phyloP scores from a whole-genome alignment of 345 rosid genomes.

The rapeseed (Brassica napus) region Da-Ae NC_063452.1:4285501-4286000 shows the following conservation, averaged over 20 bases:
- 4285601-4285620: conserved; percentile 88
- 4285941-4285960: neutral
- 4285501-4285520: neutral
- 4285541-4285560: conserved; percentile 27
- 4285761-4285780: neutral
- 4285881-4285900: conserved; percentile 17
- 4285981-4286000: neutral
- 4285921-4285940: neutral
- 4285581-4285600: conserved; percentile 91
- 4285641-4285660: conserved; percentile 11
- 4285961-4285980: neutral
- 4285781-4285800: neutral
- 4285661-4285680: neutral
- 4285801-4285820: neutral
- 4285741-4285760: neutral
- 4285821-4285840: neutral
- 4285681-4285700: neutral
- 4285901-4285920: neutral
- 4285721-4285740: neutral
- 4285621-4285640: conserved; percentile 90
- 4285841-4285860: neutral
- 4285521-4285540: neutral
- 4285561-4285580: conserved; percentile 80
- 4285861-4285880: conserved; percentile 11
- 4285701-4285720: neutral